Evolutionary conservation across 345 rosid species (phyloP), one percentile per base, ranked within the genome.

Genomic region (Citrus unshiu): DNA sequence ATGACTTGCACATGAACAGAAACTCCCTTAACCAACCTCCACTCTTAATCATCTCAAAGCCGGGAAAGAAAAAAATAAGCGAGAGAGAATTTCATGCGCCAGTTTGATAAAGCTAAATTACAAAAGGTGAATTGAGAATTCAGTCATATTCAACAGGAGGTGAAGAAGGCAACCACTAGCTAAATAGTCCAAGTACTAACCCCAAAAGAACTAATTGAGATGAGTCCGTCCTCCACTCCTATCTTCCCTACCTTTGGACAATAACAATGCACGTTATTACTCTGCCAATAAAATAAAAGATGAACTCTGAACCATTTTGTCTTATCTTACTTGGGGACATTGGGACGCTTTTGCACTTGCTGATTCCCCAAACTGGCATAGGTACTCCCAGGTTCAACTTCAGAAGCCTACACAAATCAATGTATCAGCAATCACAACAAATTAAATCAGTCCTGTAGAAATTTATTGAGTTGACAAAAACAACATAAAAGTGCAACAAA

Each of bases 291-390:
- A 59, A 73, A 7, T 12, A 66, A 29, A 60, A 76, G 65, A 32
- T 30, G 24, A 51, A 51, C 4, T 77, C 18, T 35, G 24, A 65
- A 70, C 25, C 21, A 10, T 70, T 65, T 29, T 37, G 30, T 57
- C 56, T 60, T 16, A 29, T 25, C 37, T 78, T 85, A 90, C 91
- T 89, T 81, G 24, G 89, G 83, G 13, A 85, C 81, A 74, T 32
- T 82, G 56, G 85, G 74, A 73, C 84, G 83, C 81, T 85, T 90
- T 76, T 77, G 83, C 69, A 68, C 72, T 77, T 81, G 87, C 77
- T 84, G 85, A 80, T 79, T 83, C 56, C 61, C 79, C 68, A 78
- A 69, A 73, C 71, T 68, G 54, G 81, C 81, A 18, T 78, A 73
- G n/a, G 78, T 43, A 71, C 40, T 76, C 69, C 75, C 86, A 71